Evolutionary conservation across 768 basidiomycete genomes (phyloP).

Genomic region (Pholiota conissans): DNA sequence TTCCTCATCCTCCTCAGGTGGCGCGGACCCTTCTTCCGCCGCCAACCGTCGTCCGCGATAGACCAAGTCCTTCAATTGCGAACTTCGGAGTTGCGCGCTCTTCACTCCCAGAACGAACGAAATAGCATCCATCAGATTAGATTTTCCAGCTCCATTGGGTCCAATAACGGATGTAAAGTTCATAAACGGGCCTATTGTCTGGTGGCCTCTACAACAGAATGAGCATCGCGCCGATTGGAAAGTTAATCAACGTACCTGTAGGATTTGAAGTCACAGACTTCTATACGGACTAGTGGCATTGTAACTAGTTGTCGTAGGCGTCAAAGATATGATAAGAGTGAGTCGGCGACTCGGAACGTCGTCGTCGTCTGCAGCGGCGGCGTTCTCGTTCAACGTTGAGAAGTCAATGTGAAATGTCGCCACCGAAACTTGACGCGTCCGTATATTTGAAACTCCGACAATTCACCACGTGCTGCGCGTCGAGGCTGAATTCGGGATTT

Average conservation of each 20-base stretch:
- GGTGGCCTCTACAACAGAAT: constrained; percentile 56
- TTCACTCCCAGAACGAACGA: constrained; percentile 98
- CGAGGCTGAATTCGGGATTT: too few species aligned
- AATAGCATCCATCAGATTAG: constrained; percentile 99
- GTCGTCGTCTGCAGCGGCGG: too few species aligned
- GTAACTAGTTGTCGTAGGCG: background rate
- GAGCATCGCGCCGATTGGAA: background rate
- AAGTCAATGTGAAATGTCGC: too few species aligned
- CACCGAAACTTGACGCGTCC: too few species aligned
- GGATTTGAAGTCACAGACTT: constrained; percentile 96
- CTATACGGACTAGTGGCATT: constrained; percentile 85
- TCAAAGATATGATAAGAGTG: background rate
- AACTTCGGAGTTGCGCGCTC: constrained; percentile 88
- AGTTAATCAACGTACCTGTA: constrained; percentile 58
- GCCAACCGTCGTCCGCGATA: constrained; percentile 85
- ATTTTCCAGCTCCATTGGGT: constrained; percentile 98
- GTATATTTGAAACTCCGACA: too few species aligned
- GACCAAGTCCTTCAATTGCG: constrained; percentile 92
- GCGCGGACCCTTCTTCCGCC: constrained; percentile 42
- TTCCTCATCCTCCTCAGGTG: constrained; percentile 51
- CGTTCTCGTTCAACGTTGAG: too few species aligned
- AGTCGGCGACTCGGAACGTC: background rate
- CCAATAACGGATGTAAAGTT: constrained; percentile 97
- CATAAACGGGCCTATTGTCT: constrained; percentile 87
- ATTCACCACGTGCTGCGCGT: too few species aligned